Conservation (phyloP, 177 flowering plant genomes). For the Telopea speciosissima region DNA sequence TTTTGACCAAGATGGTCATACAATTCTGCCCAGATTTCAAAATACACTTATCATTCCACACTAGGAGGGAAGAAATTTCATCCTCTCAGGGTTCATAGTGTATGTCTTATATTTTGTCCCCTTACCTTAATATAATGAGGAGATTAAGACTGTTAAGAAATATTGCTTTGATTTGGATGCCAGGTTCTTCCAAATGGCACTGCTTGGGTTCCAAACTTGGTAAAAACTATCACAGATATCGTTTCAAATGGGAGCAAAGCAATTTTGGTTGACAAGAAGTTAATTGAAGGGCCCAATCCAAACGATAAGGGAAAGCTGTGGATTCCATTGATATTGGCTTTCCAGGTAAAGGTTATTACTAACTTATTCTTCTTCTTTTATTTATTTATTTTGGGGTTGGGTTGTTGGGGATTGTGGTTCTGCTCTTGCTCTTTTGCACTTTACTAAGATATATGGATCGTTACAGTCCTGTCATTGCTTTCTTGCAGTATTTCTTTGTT, state of each 20-base stretch:
- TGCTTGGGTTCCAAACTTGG: slow-evolving; percentile 79
- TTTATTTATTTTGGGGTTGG: no score
- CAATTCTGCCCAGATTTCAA: no score
- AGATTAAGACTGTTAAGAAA: not conserved
- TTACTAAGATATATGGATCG: not conserved
- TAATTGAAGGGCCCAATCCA: slow-evolving; percentile 92
- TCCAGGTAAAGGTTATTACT: slow-evolving; percentile 46
- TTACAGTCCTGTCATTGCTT: slow-evolving; percentile 6
- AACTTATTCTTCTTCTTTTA: not conserved
- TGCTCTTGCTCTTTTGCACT: not conserved
- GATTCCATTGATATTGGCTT: slow-evolving; percentile 63
- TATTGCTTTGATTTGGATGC: not conserved
- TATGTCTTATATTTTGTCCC: no score
- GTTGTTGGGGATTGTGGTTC: not conserved
- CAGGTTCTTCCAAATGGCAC: slow-evolving; percentile 88
- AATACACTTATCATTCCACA: no score
- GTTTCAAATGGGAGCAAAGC: slow-evolving; percentile 61
- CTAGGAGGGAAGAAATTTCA: no score
- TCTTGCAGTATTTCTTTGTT: slow-evolving; percentile 54
- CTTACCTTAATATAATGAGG: not conserved
- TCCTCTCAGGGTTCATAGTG: no score
- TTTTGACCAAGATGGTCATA: not conserved
- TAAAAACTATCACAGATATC: slow-evolving; percentile 52
- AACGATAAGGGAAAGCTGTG: slow-evolving; percentile 60
- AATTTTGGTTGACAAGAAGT: slow-evolving; percentile 63